Percentiles rank a stretch among this genome's conserved stretches.
These are phyloP conservation scores for Artemisia annua DNA, from an alignment of 129 eudicot species.

Conservation along the genomic window DNA sequence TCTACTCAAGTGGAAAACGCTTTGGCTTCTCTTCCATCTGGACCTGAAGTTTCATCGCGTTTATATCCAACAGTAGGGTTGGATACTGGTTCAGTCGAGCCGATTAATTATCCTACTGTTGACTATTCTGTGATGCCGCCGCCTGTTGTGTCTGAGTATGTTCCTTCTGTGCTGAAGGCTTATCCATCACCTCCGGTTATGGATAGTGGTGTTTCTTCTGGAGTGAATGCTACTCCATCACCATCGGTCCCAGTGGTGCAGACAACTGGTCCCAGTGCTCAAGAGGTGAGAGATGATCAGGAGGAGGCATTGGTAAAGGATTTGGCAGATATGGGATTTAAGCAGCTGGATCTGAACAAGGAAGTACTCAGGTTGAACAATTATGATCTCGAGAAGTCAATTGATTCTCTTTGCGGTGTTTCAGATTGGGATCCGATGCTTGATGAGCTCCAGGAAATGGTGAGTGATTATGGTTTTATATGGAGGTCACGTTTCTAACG, in stretches of 20 bases:
- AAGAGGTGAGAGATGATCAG: conserved; percentile 22
- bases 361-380: conserved; percentile 55
- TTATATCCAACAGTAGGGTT: conserved; percentile 22
- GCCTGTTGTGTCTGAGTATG: background rate
- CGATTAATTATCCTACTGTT: conserved; percentile 41
- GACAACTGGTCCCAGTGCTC: conserved; percentile 18
- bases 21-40: conserved; percentile 23
- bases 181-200: background rate
- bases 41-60: conserved; percentile 23
- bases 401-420: conserved; percentile 75
- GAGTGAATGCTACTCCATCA: background rate
- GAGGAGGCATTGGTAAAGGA: conserved; percentile 60
- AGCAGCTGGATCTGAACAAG: conserved; percentile 60
- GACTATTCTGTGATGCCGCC: conserved; percentile 37
- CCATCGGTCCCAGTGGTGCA: conserved; percentile 20
- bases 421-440: conserved; percentile 92
- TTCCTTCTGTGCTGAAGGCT: no score
- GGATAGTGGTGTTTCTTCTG: background rate
- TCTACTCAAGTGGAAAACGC: conserved; percentile 9
- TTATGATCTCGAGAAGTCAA: conserved; percentile 63
- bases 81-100: conserved; percentile 18
- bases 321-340: conserved; percentile 79
- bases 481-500: no score
- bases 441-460: conserved; percentile 89
- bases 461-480: conserved; percentile 22